Percentiles rank a stretch among this genome's conserved stretches.
phyloP scores from a whole-genome alignment of 2,329 filamentous ascomycete species.

The Balansia obtecta region DNA sequence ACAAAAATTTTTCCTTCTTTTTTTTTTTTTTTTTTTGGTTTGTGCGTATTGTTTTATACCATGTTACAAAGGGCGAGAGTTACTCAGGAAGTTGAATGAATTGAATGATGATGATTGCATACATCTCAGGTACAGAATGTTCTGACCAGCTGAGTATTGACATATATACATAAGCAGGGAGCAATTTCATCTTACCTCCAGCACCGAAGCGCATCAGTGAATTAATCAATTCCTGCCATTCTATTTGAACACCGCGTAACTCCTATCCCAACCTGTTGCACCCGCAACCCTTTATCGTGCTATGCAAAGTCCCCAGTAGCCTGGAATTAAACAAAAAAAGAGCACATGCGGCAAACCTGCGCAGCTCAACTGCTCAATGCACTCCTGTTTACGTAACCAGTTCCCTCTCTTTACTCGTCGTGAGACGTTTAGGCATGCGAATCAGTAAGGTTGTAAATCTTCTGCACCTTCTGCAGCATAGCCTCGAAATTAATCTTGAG shows the following conservation, averaged over 20 bases:
- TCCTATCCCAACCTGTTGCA: neutral
- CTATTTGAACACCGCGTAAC: neutral
- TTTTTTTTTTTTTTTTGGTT: neutral
- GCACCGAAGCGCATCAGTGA: neutral
- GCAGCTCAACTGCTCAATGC: neutral
- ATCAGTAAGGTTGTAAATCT: constrained; percentile 47
- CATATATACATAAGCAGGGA: neutral
- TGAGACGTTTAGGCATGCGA: neutral
- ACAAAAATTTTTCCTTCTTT: too few species aligned
- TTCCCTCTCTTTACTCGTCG: neutral
- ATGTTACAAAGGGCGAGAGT: too few species aligned
- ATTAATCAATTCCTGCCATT: neutral
- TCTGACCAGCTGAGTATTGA: too few species aligned
- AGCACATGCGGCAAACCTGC: neutral
- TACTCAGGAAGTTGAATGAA: too few species aligned
- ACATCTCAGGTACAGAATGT: too few species aligned
- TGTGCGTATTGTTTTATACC: too few species aligned
- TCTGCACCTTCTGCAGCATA: constrained; percentile 44
- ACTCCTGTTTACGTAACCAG: neutral
- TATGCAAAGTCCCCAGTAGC: neutral
- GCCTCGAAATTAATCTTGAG: constrained; percentile 49
- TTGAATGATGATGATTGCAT: too few species aligned
- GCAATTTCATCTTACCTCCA: neutral
- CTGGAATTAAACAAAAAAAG: neutral
- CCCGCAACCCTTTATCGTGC: neutral